Evolutionary conservation across 164 flowering plant genomes (phyloP), one percentile per base, ranked within the genome.

Genomic region (Hamamelis virginiana): DNA sequence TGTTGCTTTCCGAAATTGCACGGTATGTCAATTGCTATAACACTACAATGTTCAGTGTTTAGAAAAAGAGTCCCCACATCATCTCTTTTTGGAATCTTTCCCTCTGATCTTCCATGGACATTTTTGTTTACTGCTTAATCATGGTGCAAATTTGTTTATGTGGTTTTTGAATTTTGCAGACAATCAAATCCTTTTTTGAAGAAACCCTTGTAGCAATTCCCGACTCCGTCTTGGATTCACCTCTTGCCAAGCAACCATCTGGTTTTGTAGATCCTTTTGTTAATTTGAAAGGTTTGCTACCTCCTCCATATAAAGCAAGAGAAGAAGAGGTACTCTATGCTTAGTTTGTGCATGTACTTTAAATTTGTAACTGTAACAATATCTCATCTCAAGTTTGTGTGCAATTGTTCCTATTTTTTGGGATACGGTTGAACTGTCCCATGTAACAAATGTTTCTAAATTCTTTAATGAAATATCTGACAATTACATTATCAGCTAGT

Each of bases 151-250:
- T 33, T 18, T 48, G 12, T 41, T 22, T 25, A 1, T 23, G 38
- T 64, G 21, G 33, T 41, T 60, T 21, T 64, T 72, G 22, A 46
- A 43, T 45, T 38, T 55, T 82, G 78, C 78, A 92, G 98, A 91
- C 92, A 8, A 47, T 95, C 55, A 82, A 92, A 76, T 80, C 92
- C 45, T 81, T 95, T 47, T 79, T 91, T 10, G 94, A 95, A 59
- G 97, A 92, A 75, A 83, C 97, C 16, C 75, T 95, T 15, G 85
- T 77, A 16, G 95, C 86, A 21, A 83, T 95, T 76, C 97, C 98
- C 0, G 97, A 91, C 74, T 62, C 23, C 4, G 92, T 92, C 1
- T 74, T 95, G 82, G 97, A 95, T 79, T 67, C 94, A 69, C 81
- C 88, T 33, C 67, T 85, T 69, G 72, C 62, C 8, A 71, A 65